Conservation (phyloP, 179 eudicot genomes). For the Amaranthus tricolor region DNA sequence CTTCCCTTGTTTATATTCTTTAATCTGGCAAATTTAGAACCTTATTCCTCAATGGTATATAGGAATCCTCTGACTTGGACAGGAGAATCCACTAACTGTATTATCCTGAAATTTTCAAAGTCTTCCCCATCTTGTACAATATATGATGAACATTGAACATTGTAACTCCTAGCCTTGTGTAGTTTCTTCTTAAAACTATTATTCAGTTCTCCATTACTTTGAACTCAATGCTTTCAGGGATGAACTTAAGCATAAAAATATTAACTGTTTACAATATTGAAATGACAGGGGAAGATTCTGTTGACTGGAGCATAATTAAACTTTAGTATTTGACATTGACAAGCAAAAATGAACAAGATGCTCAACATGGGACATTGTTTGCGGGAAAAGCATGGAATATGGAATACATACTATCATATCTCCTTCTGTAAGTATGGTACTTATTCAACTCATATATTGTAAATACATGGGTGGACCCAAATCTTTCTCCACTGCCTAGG, state of each 20-base stretch:
- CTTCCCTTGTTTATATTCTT: constrained; percentile 36
- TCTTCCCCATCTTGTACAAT: constrained; percentile 25
- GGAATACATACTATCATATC: constrained; percentile 55
- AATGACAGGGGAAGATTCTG: constrained; percentile 52
- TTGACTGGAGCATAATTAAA: constrained; percentile 63
- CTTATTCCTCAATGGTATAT: constrained; percentile 55
- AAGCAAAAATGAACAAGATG: constrained; percentile 46
- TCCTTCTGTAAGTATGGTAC: constrained; percentile 72
- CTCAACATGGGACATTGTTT: constrained; percentile 53
- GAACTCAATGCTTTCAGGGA: constrained; percentile 18
- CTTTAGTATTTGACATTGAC: constrained; percentile 50
- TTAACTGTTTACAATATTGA: constrained; percentile 31
- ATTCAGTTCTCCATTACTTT: constrained; percentile 17
- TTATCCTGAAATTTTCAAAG: constrained; percentile 38
- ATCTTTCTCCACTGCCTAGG: constrained; percentile 24
- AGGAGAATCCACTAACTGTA: constrained; percentile 60
- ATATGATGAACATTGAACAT: constrained; percentile 33
- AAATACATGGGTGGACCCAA: constrained; percentile 32
- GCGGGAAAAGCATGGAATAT: constrained; percentile 63
- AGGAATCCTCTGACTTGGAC: constrained; percentile 56
- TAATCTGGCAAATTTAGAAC: constrained; percentile 55
- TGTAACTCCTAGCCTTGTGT: constrained; percentile 19
- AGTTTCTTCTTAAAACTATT: constrained; percentile 20
- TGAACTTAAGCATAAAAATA: constrained; percentile 20
- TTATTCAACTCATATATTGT: constrained; percentile 48